Base-by-base conservation (phyloP, 1,139 yeast genomes). In the Scheffersomyces quercinus region DNA sequence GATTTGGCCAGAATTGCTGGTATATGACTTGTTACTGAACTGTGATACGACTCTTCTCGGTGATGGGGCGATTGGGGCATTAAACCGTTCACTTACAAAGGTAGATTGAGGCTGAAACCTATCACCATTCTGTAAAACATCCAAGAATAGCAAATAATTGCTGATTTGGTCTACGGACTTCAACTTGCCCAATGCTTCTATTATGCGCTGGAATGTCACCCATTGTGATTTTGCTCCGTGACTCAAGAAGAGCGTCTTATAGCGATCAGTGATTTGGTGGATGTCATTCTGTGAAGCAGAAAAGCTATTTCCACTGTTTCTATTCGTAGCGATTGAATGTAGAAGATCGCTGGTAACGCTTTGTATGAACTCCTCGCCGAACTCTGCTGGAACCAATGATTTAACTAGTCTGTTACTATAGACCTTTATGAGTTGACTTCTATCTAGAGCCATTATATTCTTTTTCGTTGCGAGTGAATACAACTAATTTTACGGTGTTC, bases 321-420 rank as follows among this genome's bases (percentile, higher is more conserved):
- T 37, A 9, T 32, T 37, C 38, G 32, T 26, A 10, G 38, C 3
- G 20, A 31, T 6, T 3, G 35, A 31, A 3, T 15, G 5, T 14
- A 31, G 8, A 14, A 71, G 47, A 29, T 71, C 76, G 40, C 49
- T 55, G 26, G 65, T 55, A n/a, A 73, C 55, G 32, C 70, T 64
- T 39, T 68, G 68, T 2, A 59, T 54, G 45, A 67, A 73, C 34
- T 68, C 75, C 2, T 65, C 65, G 0, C 77, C 76, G 40, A 70
- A 61, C 35, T 69, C 76, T 0, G 54, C 37, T 3, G 81, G 79
- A 0, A 73, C 63, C 31, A 73, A 52, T 10, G 75, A 59, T 43
- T 60, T 63, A 37, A 72, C 76, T 34, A 75, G 58, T 29, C 79
- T 57, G 34, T 62, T 64, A 32, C 68, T 52, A 46, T 74, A 73